A percentile compares a stretch with the other conserved stretches of the same genome.
These are phyloP conservation scores for Rhodotorula mucilaginosa DNA, from an alignment of 1,284 basidiomycete genomes.

Conservation along the genomic window DNA sequence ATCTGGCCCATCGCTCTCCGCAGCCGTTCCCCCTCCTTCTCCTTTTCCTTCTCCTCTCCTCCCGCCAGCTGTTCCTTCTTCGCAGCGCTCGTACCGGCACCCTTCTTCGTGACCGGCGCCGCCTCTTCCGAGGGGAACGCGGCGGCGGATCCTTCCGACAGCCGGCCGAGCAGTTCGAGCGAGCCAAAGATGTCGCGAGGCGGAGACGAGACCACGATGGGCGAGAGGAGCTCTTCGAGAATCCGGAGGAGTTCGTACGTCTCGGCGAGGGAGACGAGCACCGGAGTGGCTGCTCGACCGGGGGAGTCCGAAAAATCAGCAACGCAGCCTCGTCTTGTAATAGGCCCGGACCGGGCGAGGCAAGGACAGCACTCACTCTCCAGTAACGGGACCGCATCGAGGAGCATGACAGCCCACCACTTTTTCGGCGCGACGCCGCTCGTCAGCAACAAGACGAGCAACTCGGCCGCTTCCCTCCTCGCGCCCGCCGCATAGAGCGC, in stretches of 20 bases:
- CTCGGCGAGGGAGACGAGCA: constrained; percentile 48
- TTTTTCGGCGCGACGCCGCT: constrained; percentile 50
- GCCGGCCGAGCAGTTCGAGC: constrained; percentile 31
- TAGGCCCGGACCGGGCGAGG: background rate
- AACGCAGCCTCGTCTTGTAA: background rate
- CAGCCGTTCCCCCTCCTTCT: constrained; percentile 25
- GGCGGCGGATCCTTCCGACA: constrained; percentile 13
- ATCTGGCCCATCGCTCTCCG: constrained; percentile 48
- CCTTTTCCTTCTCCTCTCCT: constrained; percentile 1
- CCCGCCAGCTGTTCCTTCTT: background rate
- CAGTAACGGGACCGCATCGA: constrained; percentile 51
- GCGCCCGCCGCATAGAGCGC: constrained; percentile 49
- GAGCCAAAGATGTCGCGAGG: constrained; percentile 40
- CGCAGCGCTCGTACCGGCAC: background rate
- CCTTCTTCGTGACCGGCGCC: background rate
- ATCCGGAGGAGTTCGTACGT: constrained; percentile 53
- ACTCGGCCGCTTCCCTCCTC: constrained; percentile 48
- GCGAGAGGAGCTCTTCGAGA: constrained; percentile 50
- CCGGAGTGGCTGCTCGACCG: constrained; percentile 46
- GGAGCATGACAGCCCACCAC: constrained; percentile 51
- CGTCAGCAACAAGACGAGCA: constrained; percentile 50
- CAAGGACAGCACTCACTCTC: constrained; percentile 47
- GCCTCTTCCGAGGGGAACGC: background rate
- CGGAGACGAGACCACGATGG: constrained; percentile 20
- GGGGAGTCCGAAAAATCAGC: background rate